Conservation (phyloP, 2,329 filamentous ascomycete genomes). For the Fusarium sterilihyphosum region DNA sequence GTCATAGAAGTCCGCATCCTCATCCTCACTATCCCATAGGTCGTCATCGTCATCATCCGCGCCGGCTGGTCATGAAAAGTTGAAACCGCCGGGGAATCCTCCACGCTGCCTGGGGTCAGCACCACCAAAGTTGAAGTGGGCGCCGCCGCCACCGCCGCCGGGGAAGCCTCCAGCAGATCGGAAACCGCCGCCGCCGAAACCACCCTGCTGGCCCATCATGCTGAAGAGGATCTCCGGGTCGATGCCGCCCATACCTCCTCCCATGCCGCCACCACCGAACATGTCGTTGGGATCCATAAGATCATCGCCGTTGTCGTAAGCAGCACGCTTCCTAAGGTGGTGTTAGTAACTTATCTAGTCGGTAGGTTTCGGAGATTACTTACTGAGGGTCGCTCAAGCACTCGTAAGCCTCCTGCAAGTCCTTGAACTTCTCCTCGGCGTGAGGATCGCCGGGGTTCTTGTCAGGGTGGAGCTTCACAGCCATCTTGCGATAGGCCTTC, state of each 20-base stretch:
- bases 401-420: constrained; percentile 97
- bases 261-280: constrained; percentile 76
- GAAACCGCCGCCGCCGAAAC: constrained; percentile 65
- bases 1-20: constrained; percentile 40
- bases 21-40: constrained; percentile 48
- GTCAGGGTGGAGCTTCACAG: constrained; percentile 94
- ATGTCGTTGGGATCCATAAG: constrained; percentile 88
- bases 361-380: constrained; percentile 50
- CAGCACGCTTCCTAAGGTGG: constrained; percentile 76
- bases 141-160: constrained; percentile 60
- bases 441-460: constrained; percentile 91
- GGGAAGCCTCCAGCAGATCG: constrained; percentile 63
- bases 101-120: constrained; percentile 49
- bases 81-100: constrained; percentile 51
- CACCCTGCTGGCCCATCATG: constrained; percentile 79
- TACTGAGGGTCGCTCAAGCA: constrained; percentile 93
- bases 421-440: constrained; percentile 95
- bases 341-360: constrained; percentile 48
- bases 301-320: constrained; percentile 93
- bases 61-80: constrained; percentile 62
- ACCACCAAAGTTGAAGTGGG: constrained; percentile 66
- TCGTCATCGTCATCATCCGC: constrained; percentile 47
- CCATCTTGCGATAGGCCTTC: constrained; percentile 94
- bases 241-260: constrained; percentile 73
- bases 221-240: constrained; percentile 83